Percentiles rank a stretch among this genome's conserved stretches.
These are phyloP conservation scores for Lachancea meyersii DNA, from an alignment of 805 yeast genomes.

Conservation along the genomic window DNA sequence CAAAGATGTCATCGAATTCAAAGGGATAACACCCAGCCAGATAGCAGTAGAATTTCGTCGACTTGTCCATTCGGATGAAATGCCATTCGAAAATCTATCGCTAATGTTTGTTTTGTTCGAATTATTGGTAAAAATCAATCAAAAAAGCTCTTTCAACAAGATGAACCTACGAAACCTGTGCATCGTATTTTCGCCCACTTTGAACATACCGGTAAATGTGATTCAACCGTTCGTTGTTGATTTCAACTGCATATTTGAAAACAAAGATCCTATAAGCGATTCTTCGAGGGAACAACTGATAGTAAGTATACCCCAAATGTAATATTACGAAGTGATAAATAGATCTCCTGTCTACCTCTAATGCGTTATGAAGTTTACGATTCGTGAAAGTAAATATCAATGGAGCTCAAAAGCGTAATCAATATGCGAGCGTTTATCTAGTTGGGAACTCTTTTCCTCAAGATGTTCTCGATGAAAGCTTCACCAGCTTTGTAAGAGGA, in stretches of 20 bases:
- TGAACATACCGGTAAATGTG: conserved; percentile 58
- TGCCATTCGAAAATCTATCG: conserved; percentile 54
- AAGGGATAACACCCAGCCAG: conserved; percentile 26
- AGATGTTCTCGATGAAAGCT: conserved; percentile 89
- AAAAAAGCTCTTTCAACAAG: conserved; percentile 58
- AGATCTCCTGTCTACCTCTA: background rate
- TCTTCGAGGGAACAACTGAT: conserved; percentile 45
- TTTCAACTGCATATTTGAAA: conserved; percentile 54
- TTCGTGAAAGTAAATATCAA: too few relatives aligned
- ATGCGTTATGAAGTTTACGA: conserved; percentile 2
- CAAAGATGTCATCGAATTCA: conserved; percentile 32
- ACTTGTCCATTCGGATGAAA: conserved; percentile 25
- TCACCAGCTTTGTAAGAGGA: conserved; percentile 98
- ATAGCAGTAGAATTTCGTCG: conserved; percentile 31
- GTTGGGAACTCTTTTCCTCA: conserved; percentile 38
- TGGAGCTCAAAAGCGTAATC: too few relatives aligned
- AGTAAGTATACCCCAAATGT: conserved; percentile 44
- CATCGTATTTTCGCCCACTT: conserved; percentile 77
- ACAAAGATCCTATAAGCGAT: conserved; percentile 38
- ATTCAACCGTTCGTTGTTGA: conserved; percentile 56
- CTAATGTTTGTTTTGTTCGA: conserved; percentile 60
- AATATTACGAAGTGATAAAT: conserved; percentile 7
- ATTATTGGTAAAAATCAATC: conserved; percentile 58
- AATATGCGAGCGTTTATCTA: background rate
- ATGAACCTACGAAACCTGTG: conserved; percentile 79